Conservation (phyloP, 1,284 basidiomycete genomes). For the Takashimella tepidaria region DNA sequence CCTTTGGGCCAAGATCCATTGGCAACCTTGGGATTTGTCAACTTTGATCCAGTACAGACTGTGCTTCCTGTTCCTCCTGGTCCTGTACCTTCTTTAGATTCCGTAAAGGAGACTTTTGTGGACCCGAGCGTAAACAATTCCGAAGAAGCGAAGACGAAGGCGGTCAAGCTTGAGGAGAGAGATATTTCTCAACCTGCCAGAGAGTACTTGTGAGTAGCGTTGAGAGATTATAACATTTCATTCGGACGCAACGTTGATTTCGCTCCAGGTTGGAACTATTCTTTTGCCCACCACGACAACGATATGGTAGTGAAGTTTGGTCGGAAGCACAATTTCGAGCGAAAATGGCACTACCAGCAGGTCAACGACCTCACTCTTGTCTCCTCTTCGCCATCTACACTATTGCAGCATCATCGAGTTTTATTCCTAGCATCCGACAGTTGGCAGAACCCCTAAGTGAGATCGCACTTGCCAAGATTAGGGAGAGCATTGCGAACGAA, state of each 20-base stretch:
- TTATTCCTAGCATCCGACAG: conserved; percentile 25
- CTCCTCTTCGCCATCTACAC: conserved; percentile 32
- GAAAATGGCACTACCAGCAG: conserved; percentile 5
- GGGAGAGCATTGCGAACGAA: conserved; percentile 15
- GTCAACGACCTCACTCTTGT: conserved; percentile 19
- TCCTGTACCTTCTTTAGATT: not conserved
- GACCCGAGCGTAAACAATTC: no score
- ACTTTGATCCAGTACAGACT: not conserved
- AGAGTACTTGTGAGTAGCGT: conserved; percentile 23
- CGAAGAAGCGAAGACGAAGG: no score
- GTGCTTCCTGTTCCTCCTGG: not conserved
- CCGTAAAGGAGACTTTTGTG: not conserved
- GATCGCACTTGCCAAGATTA: conserved; percentile 20
- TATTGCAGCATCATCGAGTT: conserved; percentile 20
- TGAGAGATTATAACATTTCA: not conserved
- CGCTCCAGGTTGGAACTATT: conserved; percentile 24
- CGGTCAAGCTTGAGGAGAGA: conserved; percentile 8
- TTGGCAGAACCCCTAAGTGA: conserved; percentile 18
- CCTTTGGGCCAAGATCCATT: not conserved
- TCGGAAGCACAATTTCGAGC: conserved; percentile 21
- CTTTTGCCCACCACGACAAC: conserved; percentile 19
- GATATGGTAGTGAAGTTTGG: conserved; percentile 19
- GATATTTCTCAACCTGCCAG: conserved; percentile 22
- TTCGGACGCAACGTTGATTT: no score
- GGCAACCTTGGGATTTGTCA: not conserved